Conservation (phyloP, 164 flowering plant genomes). For the Stephania yunnanensis region DNA sequence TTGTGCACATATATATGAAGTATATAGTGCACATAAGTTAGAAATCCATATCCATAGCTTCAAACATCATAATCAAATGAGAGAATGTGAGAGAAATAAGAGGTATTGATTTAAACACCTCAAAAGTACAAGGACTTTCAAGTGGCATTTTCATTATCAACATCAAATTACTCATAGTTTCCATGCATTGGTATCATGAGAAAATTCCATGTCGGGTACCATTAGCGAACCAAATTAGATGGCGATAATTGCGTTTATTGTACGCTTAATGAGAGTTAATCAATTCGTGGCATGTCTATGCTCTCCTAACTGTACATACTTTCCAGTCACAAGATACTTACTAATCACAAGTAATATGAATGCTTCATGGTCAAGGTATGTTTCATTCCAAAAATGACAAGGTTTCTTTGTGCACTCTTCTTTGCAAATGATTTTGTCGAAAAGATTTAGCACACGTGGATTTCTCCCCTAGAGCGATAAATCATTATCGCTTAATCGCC, state of each 20-base stretch:
- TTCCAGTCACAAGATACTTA: not conserved
- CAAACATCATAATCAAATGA: not conserved
- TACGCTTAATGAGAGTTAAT: too few relatives aligned
- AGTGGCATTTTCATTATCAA: not conserved
- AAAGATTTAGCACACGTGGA: not conserved
- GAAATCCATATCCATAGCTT: not conserved
- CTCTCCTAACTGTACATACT: not conserved
- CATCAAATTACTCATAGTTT: too few relatives aligned
- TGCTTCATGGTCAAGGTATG: not conserved
- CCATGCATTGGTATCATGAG: not conserved
- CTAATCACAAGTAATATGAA: not conserved
- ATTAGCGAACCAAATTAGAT: not conserved
- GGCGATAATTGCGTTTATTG: too few relatives aligned
- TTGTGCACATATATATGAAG: too few relatives aligned
- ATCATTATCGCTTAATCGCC: not conserved
- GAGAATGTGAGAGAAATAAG: not conserved
- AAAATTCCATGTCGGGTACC: not conserved
- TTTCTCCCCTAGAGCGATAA: not conserved
- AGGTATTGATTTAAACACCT: not conserved
- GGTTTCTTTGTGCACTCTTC: not conserved
- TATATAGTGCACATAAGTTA: not conserved
- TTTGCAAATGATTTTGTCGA: not conserved
- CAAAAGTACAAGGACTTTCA: not conserved
- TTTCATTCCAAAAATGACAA: not conserved
- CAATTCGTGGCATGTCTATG: too few relatives aligned